Conservation (phyloP, 805 yeast genomes). For the Starmerella stellata region DNA sequence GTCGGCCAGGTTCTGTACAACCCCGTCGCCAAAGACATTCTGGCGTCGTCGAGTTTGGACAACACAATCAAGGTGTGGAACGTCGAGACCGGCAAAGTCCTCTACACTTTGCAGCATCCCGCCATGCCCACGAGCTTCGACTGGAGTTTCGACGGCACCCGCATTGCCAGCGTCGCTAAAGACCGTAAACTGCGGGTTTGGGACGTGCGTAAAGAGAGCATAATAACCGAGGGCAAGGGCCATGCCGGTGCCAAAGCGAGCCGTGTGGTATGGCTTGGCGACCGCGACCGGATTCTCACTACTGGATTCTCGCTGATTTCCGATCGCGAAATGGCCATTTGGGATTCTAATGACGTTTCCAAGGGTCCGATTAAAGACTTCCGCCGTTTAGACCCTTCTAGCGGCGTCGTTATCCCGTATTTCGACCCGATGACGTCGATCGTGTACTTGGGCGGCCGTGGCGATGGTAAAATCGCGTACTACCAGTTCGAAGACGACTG, state of each 20-base stretch:
- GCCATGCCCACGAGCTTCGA: conserved; percentile 87
- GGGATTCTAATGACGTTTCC: conserved; percentile 63
- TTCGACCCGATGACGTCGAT: conserved; percentile 67
- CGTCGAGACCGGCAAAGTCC: conserved; percentile 51
- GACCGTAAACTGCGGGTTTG: conserved; percentile 82
- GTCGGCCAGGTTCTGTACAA: conserved; percentile 84
- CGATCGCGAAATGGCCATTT: conserved; percentile 86
- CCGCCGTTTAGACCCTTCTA: conserved; percentile 66
- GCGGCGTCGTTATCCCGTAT: conserved; percentile 86
- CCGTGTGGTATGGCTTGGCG: conserved; percentile 81
- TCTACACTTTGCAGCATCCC: conserved; percentile 60
- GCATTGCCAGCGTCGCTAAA: conserved; percentile 73
- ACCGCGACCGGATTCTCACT: conserved; percentile 65
- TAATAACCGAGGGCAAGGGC: conserved; percentile 69
- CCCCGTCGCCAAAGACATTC: conserved; percentile 69
- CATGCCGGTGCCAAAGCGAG: conserved; percentile 86
- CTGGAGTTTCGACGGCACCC: conserved; percentile 76
- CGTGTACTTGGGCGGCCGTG: conserved; percentile 85
- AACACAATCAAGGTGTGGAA: conserved; percentile 87
- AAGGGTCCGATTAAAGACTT: conserved; percentile 84
- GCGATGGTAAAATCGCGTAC: conserved; percentile 93
- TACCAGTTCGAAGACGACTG: conserved; percentile 77
- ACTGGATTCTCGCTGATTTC: conserved; percentile 87
- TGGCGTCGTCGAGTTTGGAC: conserved; percentile 83
- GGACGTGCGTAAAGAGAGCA: conserved; percentile 63